Evolutionary conservation across 441 rosid species (phyloP), one percentile per base, ranked within the genome.

Genomic region (Pelargonium australe): DNA sequence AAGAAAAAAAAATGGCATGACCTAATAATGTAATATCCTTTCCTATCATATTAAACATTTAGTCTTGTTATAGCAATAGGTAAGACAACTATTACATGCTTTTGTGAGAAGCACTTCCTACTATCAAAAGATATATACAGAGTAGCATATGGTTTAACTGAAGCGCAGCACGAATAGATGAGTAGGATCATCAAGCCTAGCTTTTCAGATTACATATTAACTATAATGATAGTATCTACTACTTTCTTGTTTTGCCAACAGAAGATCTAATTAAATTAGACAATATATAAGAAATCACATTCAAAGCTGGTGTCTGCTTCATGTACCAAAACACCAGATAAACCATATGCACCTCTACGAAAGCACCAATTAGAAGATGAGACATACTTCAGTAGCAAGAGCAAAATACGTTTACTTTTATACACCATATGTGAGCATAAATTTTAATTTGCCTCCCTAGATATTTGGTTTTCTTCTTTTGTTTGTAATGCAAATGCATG

Each of bases 401-500:
- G n/a, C 31, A 8, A 17, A 58, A 58, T 19, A 19, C 28, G 12
- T 17, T 31, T 19, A 7, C 67, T 49, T 64, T 68, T 68, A 55
- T 64, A 34, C 70, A n/a, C 64, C 31, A 60, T 16, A 65, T 31
- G 14, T 1, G 66, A 7, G 14, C 70, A 63, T 37, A 60, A 37
- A 34, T 70, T 19, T 20, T 62, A 60, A 55, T 28, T 2, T 28
- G 37, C 41, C 37, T 16, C 65, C 16, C 16, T 25, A 63, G 11
- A 11, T 63, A 34, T 53, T 61, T 63, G 7, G 7, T 8, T 68
- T 65, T 13, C 7, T 72, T 60, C 34, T 66, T 19, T n/a, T 31
- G 51, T 64, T 53, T 20, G 57, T 37, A 55, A 49, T 40, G 41
- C 58, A 47, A 65, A 63, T 67, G 76, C 43, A 70, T 68, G 65